Conservation (phyloP, 495 filamentous ascomycete species). For the Aspergillus haitiensis region DNA sequence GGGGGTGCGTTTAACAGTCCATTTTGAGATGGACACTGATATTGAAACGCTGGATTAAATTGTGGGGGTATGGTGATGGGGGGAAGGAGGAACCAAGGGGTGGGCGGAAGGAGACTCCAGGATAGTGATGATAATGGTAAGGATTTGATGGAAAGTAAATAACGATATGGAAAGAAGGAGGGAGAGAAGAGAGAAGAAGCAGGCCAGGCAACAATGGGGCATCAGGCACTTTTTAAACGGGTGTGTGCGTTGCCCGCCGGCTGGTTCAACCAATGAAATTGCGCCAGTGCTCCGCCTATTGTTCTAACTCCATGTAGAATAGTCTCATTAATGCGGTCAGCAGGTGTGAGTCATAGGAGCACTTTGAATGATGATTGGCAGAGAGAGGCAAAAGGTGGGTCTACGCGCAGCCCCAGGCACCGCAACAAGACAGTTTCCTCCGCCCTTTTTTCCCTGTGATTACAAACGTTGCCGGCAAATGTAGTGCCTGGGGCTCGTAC, state of each 20-base stretch:
- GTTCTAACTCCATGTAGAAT: conserved; percentile 26
- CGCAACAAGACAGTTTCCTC: background rate
- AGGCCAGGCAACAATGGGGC: conserved; percentile 39
- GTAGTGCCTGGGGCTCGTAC: conserved; percentile 14
- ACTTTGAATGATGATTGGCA: conserved; percentile 27
- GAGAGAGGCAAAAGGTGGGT: background rate
- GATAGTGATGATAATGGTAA: background rate
- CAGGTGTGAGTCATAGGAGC: conserved; percentile 46
- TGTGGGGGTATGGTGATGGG: conserved; percentile 35
- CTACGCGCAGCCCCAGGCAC: conserved; percentile 23
- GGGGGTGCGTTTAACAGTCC: conserved; percentile 51
- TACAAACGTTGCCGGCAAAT: conserved; percentile 6
- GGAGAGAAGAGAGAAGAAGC: conserved; percentile 26
- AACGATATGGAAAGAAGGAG: conserved; percentile 13
- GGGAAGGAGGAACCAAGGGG: background rate
- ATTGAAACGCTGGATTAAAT: conserved; percentile 28
- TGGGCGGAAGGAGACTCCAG: no score
- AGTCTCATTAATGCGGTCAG: conserved; percentile 28
- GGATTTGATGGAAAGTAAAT: conserved; percentile 7
- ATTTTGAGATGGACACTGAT: conserved; percentile 40
- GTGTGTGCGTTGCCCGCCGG: conserved; percentile 30
- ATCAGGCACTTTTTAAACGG: conserved; percentile 46
- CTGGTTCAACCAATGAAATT: conserved; percentile 24
- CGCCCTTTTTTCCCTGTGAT: conserved; percentile 1
- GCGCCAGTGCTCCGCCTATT: conserved; percentile 10